phyloP scores from a whole-genome alignment of 106 monocot genomes.

The Amphibolis antarctica region DNA sequence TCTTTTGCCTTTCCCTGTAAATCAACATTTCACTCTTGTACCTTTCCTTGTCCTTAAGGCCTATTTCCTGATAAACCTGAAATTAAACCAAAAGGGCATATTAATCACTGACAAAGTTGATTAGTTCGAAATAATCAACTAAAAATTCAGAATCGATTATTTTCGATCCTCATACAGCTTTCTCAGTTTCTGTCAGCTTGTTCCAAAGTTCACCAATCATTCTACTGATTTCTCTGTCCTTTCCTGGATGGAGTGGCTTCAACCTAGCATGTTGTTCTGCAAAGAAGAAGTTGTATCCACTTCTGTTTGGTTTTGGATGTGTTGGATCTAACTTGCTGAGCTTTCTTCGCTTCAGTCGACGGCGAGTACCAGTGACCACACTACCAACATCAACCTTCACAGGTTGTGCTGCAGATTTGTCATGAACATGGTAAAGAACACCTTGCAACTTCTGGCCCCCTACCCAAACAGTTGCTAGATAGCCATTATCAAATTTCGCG shows the following conservation, averaged over 20 bases:
- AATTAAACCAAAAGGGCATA: constrained; percentile 9
- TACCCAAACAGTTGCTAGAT: constrained; percentile 55
- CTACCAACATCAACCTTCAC: too few relatives aligned
- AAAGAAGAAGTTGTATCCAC: constrained; percentile 99
- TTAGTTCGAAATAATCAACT: background rate
- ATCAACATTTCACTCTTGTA: constrained; percentile 65
- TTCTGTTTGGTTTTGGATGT: constrained; percentile 85
- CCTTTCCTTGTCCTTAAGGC: constrained; percentile 75
- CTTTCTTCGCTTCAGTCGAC: constrained; percentile 54
- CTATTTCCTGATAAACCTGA: constrained; percentile 93
- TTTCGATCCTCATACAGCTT: constrained; percentile 47
- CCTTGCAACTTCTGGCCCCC: constrained; percentile 50
- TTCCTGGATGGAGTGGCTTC: constrained; percentile 64
- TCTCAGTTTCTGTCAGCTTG: constrained; percentile 54
- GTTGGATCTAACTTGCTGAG: constrained; percentile 60
- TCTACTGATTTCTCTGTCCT: constrained; percentile 75
- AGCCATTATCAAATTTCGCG: constrained; percentile 89
- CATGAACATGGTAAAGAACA: constrained; percentile 43
- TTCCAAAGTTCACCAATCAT: constrained; percentile 93
- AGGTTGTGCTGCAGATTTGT: constrained; percentile 3
- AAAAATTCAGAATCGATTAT: background rate
- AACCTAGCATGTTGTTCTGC: constrained; percentile 79
- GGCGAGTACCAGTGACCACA: constrained; percentile 6
- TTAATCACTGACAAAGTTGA: background rate
- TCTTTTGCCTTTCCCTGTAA: constrained; percentile 45